Evolutionary conservation across 768 basidiomycete species (phyloP), one percentile per base, ranked within the genome.

Genomic region (Symmetrospora coprosmae): DNA sequence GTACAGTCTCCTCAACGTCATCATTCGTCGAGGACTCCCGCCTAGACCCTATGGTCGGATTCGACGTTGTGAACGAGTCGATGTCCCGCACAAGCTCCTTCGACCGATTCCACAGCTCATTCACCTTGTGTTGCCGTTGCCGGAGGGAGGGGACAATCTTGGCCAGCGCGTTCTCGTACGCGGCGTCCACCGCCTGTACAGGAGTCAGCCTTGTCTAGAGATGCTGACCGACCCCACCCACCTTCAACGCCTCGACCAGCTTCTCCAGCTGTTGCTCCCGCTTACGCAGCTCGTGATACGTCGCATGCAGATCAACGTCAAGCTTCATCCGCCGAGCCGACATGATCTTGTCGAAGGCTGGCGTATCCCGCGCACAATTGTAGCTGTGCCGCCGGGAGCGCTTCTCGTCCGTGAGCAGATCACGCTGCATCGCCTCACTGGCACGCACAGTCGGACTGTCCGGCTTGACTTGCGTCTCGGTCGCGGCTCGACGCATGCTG

Each of bases 291-390:
- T 30, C 21, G 16, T 28, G 13, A 31, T 45, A 47, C 14, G 28
- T 43, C 3, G n/a, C 21, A 33, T 47, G 27, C 3, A 58, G 28
- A 27, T 58, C 55, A 17, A 58, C 43, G 30, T 58, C 55, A 17
- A 41, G 16, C 41, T 41, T 11, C 55, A 58, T 58, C 16, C 55
- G 41, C 21, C 43, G 9, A 6, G 30, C 6, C 13, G 39, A 31
- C 55, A 58, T 28, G 23, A 58, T 58, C 16, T 46, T 21, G 30
- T 27, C 27, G 6, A 19, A 11, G 13, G 19, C 43, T 13, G 55
- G 55, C 9, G 23, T 6, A 30, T 58, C 55, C 17, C 55, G 55
- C 17, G 31, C 16, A 13, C 41, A 8, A 6, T 25, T 31, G 38
- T 45, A 58, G 30, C 41, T 45, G 30, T 58, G 43, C 3, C 55